Evolutionary conservation across 2,329 filamentous ascomycete genomes (phyloP), one percentile per base, ranked within the genome.

Genomic region (Colletotrichum filicis): DNA sequence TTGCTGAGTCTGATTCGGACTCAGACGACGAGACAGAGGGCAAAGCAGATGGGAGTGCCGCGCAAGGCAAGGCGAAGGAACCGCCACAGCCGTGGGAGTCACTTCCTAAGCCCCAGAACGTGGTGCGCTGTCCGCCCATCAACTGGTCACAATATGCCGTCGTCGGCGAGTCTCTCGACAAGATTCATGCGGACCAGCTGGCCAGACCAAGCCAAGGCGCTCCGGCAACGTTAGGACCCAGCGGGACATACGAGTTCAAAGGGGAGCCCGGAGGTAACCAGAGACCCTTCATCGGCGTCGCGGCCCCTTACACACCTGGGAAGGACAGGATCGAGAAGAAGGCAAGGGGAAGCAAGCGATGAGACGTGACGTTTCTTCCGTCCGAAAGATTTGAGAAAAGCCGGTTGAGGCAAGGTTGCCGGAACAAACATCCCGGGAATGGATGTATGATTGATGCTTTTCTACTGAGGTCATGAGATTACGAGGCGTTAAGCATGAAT

Each of bases 141-240:
- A 98, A 98, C 85, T 98, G 96, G 96, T 91, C 92, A 14, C 95
- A 98, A 80, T 98, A 98, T 82, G 94, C 94, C 77, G 88, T 98
- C n/a, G 91, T 97, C 3, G 95, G 95, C 61, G 92, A 94, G 73
- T 91, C 94, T 1, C 87, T 98, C 46, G 95, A 98, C 82, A 93
- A 92, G 80, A 86, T 98, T 75, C 95, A 98, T 80, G 89, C 91
- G 63, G 94, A 97, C 79, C 95, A 98, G 83, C 84, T 92, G 65
- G 83, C 85, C 61, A 88, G 90, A 66, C 95, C 95, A 1, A 84
- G 83, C 9, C 86, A 88, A 53, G 90, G 90, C 1, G 80, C 80
- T 16, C 91, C 90, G 0, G 87, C 87, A 22, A 75, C 85, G 28
- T 24, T 81, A 22, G 81, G 80, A 5, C 68, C 83, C 8, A 83